Percentiles rank a stretch among this genome's conserved stretches.
These are phyloP conservation scores for Metschnikowia orientalis DNA, from an alignment of 805 yeast species.

Conservation along the genomic window DNA sequence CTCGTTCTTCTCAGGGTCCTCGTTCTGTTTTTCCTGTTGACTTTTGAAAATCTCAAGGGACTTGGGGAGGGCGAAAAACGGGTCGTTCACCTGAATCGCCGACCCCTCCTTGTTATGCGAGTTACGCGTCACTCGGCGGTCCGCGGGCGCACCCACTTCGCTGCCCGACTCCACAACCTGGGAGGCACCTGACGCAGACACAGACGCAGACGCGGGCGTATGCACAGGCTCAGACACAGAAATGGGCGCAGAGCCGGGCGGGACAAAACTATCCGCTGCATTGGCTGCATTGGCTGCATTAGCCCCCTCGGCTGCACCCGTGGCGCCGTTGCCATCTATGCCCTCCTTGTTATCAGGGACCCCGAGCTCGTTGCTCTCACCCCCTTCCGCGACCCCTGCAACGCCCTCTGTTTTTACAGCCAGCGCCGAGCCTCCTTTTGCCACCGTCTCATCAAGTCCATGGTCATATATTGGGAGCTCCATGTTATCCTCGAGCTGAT, in stretches of 20 bases:
- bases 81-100: conserved; percentile 53
- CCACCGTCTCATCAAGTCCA: conserved; percentile 35
- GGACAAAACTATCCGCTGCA: neutral
- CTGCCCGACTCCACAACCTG: conserved; percentile 3
- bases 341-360: conserved; percentile 3
- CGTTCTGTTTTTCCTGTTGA: conserved; percentile 20
- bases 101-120: conserved; percentile 30
- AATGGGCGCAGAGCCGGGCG: too few species aligned
- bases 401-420: conserved; percentile 2
- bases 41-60: conserved; percentile 31
- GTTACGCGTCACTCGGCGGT: conserved; percentile 13
- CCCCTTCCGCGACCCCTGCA: conserved; percentile 14
- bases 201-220: neutral
- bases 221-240: neutral
- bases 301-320: conserved; percentile 7
- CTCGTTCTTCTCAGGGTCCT: conserved; percentile 18
- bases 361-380: conserved; percentile 2
- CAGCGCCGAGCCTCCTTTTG: conserved; percentile 1
- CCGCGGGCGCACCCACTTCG: conserved; percentile 12
- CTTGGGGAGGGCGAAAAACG: conserved; percentile 55
- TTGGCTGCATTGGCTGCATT: neutral
- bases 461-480: conserved; percentile 69
- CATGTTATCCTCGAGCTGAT: conserved; percentile 58
- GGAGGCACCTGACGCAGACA: too few species aligned
- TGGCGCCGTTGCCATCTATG: conserved; percentile 12